Conservation (phyloP, 2,329 filamentous ascomycete genomes). For the Purpureocillium takamizusanense region DNA sequence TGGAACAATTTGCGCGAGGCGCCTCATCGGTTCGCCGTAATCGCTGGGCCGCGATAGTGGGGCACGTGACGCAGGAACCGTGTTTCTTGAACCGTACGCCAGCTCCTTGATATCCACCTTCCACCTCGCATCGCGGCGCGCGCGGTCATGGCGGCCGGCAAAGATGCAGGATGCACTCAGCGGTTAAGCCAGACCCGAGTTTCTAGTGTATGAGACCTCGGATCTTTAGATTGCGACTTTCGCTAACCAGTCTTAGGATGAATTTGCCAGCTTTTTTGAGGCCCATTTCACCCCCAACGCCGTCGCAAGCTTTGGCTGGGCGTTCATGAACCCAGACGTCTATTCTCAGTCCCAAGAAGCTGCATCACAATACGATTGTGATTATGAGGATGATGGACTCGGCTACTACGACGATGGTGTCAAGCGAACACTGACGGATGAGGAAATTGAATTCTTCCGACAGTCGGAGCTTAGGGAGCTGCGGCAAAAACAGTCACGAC, state of each 20-base stretch:
- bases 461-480: conserved; percentile 77
- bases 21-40: too few species aligned
- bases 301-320: conserved; percentile 33
- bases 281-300: conserved; percentile 47
- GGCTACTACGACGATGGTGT: conserved; percentile 82
- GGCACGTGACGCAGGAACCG: too few species aligned
- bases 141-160: too few species aligned
- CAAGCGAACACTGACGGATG: conserved; percentile 83
- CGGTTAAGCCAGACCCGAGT: too few species aligned
- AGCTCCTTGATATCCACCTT: too few species aligned
- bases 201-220: too few species aligned
- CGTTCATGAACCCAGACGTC: conserved; percentile 30
- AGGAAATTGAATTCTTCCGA: conserved; percentile 83
- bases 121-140: too few species aligned
- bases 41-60: too few species aligned
- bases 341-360: conserved; percentile 17
- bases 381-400: conserved; percentile 52
- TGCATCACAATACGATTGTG: conserved; percentile 18
- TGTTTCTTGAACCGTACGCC: too few species aligned
- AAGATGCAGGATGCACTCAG: too few species aligned
- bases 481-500: conserved; percentile 35
- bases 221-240: too few species aligned
- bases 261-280: conserved; percentile 48
- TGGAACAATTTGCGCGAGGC: too few species aligned
- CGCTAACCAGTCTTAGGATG: conserved; percentile 37